Conservation (phyloP, 805 yeast genomes). For the Lipomyces oligophaga region DNA sequence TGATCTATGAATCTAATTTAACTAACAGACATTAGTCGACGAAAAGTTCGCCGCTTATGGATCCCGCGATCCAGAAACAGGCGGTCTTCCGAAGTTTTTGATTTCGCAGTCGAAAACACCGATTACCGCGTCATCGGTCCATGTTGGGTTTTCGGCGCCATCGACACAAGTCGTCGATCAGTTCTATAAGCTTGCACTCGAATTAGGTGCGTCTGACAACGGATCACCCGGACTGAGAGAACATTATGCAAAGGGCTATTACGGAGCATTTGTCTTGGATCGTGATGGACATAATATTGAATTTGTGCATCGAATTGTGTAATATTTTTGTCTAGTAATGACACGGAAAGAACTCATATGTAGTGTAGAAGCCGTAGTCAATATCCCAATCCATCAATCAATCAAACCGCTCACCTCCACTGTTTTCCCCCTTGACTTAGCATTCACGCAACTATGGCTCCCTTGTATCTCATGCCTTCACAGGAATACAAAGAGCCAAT, state of each 20-base stretch:
- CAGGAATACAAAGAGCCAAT: slow-evolving; percentile 16
- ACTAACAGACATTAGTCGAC: neutral
- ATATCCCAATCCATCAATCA: no score
- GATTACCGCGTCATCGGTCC: neutral
- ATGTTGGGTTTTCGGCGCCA: slow-evolving; percentile 3
- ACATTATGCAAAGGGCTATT: neutral
- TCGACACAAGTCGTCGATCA: neutral
- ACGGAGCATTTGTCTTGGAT: slow-evolving; percentile 1
- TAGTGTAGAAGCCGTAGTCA: no score
- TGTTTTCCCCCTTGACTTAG: no score
- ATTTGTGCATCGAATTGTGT: neutral
- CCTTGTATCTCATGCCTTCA: slow-evolving; percentile 22
- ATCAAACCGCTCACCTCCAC: no score
- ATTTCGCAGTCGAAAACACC: neutral
- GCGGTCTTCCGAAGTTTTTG: neutral
- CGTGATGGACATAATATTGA: slow-evolving; percentile 7
- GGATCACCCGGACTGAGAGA: slow-evolving; percentile 3
- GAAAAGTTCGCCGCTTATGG: neutral
- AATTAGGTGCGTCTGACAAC: neutral
- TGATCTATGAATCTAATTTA: neutral
- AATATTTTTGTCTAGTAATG: neutral
- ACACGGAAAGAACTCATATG: no score
- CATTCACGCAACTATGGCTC: slow-evolving; percentile 20
- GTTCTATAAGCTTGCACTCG: slow-evolving; percentile 1
- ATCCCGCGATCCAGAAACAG: neutral